Conservation (phyloP, 2,329 filamentous ascomycete species). For the Colletotrichum tropicale region DNA sequence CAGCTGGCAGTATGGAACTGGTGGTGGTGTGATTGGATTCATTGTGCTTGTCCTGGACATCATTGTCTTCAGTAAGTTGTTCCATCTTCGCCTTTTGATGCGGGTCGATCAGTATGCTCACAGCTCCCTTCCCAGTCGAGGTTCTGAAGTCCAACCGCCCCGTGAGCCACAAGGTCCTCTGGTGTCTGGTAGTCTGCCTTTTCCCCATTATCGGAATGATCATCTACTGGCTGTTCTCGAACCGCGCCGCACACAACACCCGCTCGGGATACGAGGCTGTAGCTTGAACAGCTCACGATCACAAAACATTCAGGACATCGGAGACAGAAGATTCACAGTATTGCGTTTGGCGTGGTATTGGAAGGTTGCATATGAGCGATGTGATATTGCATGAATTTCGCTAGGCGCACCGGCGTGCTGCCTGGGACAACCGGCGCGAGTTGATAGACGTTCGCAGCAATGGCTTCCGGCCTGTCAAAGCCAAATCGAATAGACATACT, state of each 20-base stretch:
- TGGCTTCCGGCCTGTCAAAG: background rate
- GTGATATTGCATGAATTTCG: background rate
- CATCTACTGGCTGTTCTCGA: constrained; percentile 69
- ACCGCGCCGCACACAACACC: constrained; percentile 60
- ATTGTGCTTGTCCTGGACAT: constrained; percentile 67
- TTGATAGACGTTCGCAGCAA: background rate
- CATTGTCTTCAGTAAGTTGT: constrained; percentile 62
- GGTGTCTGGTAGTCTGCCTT: constrained; percentile 67
- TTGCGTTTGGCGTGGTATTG: background rate
- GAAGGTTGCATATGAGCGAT: background rate
- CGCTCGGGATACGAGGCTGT: constrained; percentile 60
- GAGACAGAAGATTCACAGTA: background rate
- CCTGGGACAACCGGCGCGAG: background rate
- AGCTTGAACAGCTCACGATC: constrained; percentile 19
- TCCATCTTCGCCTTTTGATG: background rate
- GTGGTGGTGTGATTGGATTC: constrained; percentile 66
- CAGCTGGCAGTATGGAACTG: constrained; percentile 63
- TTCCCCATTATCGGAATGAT: constrained; percentile 67
- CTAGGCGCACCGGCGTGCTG: background rate
- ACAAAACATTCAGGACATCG: background rate
- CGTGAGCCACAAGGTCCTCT: constrained; percentile 61
- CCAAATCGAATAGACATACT: background rate
- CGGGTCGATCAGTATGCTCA: background rate
- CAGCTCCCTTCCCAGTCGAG: constrained; percentile 52
- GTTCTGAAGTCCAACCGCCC: constrained; percentile 68